Evolutionary conservation across 306 rosid genomes (phyloP), one percentile per base, ranked within the genome.

Genomic region (Erythrophleum fordii): DNA sequence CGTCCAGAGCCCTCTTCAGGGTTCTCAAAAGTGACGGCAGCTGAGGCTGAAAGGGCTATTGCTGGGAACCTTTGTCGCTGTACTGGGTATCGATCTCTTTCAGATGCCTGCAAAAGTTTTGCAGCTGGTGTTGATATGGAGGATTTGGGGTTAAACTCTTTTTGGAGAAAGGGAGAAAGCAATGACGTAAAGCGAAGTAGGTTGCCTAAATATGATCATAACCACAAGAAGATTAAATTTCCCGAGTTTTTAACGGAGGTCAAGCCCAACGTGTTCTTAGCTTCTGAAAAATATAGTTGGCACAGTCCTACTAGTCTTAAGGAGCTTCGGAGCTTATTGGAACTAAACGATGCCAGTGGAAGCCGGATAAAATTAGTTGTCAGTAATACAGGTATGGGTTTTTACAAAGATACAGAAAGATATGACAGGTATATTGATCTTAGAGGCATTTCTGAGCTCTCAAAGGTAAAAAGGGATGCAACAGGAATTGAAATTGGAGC

Each of bases 11-110:
- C 98, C 35, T 86, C 89, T 29, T 16, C 84, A 0, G 97, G 97
- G 0, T 91, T 95, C 85, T 95, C 99, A 18, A 95, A 95, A 69
- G 41, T 90, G 39, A 83, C 89, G 0, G 88, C 79, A 73, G 48
- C 83, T 8, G 94, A 91, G 73, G 97, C 97, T 13, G 97, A 95
- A 81, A 89, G 70, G 87, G 86, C 95, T 11, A 69, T 91, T 74
- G 81, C 95, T 7, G 99, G 99, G 11, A 90, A 93, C 82, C 99
- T 92, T 60, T 95, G 99, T 73, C 92, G 97, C 14, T 95, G 99
- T 69, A 92, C 99, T 1, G 97, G 99, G 0, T 95, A 92, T n/a
- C 89, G 97, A 42, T 73, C 99, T 1, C 91, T 93, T 48, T 97
- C 92, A 23, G 97, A 95, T 89, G 97, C 85, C 69, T 95, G 94